Conservation (phyloP, 2,329 filamentous ascomycete species). For the Aspergillus phoenicis region DNA sequence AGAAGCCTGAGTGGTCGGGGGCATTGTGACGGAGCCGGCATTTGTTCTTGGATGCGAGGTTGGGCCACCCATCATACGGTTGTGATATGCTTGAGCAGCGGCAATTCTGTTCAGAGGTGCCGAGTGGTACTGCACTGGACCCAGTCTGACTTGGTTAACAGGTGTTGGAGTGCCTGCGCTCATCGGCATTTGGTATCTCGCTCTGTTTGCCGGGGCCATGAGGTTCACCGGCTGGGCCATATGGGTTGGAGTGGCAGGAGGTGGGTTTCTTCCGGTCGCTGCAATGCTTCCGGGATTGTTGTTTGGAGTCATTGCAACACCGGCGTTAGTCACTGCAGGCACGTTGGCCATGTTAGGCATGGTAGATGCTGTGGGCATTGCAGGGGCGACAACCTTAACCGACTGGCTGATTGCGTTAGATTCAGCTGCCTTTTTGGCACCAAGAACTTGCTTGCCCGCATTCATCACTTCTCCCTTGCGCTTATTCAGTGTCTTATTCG, state of each 20-base stretch:
- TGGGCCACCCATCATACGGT: slow-evolving; percentile 6
- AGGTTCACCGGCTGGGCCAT: neutral
- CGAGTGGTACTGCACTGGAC: neutral
- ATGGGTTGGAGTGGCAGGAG: neutral
- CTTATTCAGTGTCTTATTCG: slow-evolving; percentile 37
- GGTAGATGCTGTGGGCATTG: neutral
- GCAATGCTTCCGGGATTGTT: neutral
- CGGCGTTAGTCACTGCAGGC: no score
- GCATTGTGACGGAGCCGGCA: neutral
- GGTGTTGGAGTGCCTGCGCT: neutral
- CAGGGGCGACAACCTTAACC: neutral
- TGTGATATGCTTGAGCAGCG: neutral
- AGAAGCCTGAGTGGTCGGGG: neutral
- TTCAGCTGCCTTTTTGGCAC: neutral
- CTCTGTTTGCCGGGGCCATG: neutral
- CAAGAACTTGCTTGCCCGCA: slow-evolving; percentile 32
- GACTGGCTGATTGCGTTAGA: neutral
- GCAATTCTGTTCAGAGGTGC: neutral
- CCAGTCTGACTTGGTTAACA: no score
- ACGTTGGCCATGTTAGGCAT: no score
- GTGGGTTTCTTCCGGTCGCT: neutral
- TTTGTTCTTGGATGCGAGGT: slow-evolving; percentile 4
- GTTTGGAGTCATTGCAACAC: neutral
- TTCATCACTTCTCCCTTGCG: slow-evolving; percentile 37
- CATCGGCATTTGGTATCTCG: neutral